Conservation (phyloP, 257 asterid species). For the Ehretia macrophylla region DNA sequence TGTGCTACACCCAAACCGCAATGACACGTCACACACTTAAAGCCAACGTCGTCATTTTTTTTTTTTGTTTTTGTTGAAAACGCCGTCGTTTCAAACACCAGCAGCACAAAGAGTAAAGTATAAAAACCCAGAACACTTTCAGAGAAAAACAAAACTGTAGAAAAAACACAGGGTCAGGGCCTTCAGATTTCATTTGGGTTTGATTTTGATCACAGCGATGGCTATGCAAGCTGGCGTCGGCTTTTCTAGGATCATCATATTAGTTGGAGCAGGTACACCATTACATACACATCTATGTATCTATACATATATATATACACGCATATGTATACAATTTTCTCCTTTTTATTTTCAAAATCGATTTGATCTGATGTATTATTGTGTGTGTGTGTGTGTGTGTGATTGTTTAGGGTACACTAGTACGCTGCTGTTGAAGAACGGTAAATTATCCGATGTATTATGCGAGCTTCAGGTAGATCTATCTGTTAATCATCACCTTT, state of each 20-base stretch:
- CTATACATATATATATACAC: no score
- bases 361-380: background rate
- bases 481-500: background rate
- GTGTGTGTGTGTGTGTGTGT: background rate
- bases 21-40: no score
- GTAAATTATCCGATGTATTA: slow-evolving; percentile 35
- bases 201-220: slow-evolving; percentile 16
- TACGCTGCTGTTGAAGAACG: slow-evolving; percentile 29
- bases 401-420: slow-evolving; percentile 31
- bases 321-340: no score
- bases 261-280: slow-evolving; percentile 30
- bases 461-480: slow-evolving; percentile 34
- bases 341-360: background rate
- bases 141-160: no score
- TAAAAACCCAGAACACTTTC: no score
- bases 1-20: no score
- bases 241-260: slow-evolving; percentile 20
- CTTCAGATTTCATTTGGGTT: background rate
- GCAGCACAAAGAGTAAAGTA: no score
- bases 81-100: no score
- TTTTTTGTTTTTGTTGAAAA: no score
- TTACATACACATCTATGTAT: no score
- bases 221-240: slow-evolving; percentile 32
- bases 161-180: no score
- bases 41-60: no score